Base-by-base conservation (phyloP, 805 yeast species). In the Lipomyces anomalus region DNA sequence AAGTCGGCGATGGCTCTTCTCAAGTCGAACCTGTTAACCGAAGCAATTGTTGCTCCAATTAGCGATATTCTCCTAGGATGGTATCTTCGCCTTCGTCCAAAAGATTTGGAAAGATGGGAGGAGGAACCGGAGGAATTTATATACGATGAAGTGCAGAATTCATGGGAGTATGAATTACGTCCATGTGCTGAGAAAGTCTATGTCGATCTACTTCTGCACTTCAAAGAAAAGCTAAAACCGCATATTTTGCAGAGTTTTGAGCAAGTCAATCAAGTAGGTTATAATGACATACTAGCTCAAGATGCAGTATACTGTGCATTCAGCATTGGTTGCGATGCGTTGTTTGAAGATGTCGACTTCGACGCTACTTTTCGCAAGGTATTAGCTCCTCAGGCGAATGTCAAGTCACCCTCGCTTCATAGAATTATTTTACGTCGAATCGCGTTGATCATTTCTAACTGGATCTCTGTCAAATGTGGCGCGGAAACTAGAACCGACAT, bases 111-210 rank as follows among this genome's bases (percentile, higher is more conserved):
- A 56, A 68, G 77, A 32, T 92, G 97, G 97, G 61, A 71, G 9
- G 63, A 74, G 16, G 95, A 88, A 48, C 96, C 97, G 0, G 97
- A 88, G 61, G 96, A 87, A 62, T 92, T 95, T 86, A 79, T 84
- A 18, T 79, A 80, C 52, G 95, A 87, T 58, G 95, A 88, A 55
- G 67, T 81, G 46, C 74, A 79, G 41, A 69, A 78, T 4, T 80
- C 82, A 59, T 87, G 85, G 80, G 97, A 89, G 60, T 86, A 70
- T 61, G 89, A 84, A 60, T 73, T 88, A 9, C 71, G 94, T 46
- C 87, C 90, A 3, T 86, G 96, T 65, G 87, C 95, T 0, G 95
- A 86, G 56, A 80, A 80, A 59, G 79, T 87, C 54, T 88, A 80
- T 60, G 84, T 81, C 54, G 92, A 83, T 59, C 65, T 89, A 52